A percentile compares a stretch with the other conserved stretches of the same genome.
Conservation (phyloP, 768 basidiomycete genomes). For the Saitozyma podzolica region DNA sequence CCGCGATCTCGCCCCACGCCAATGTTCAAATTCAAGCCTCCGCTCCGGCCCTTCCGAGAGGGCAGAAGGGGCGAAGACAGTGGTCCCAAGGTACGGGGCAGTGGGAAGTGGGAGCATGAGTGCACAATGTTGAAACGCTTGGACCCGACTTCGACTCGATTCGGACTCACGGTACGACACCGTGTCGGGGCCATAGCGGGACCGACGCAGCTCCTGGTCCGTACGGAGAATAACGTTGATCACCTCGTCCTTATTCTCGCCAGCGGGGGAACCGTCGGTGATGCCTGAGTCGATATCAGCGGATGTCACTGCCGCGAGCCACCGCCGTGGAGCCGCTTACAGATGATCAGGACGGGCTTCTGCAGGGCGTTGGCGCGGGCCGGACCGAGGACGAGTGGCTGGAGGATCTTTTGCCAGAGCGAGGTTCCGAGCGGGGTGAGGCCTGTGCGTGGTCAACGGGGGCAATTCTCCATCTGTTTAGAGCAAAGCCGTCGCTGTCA, state of each 20-base stretch:
- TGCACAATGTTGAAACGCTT: neutral
- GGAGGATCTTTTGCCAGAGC: slow-evolving; percentile 53
- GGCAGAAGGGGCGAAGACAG: neutral
- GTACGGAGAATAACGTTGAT: slow-evolving; percentile 49
- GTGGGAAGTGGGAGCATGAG: neutral
- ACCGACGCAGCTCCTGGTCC: slow-evolving; percentile 45
- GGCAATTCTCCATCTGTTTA: neutral
- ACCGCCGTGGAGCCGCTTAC: slow-evolving; percentile 30
- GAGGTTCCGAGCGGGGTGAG: slow-evolving; percentile 54
- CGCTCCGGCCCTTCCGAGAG: neutral
- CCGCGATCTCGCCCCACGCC: neutral
- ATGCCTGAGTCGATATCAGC: slow-evolving; percentile 19
- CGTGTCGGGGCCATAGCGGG: slow-evolving; percentile 50
- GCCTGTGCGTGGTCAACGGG: slow-evolving; percentile 16
- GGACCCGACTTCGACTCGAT: neutral
- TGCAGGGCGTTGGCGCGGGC: slow-evolving; percentile 45
- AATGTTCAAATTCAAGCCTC: neutral
- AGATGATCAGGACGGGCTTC: slow-evolving; percentile 55
- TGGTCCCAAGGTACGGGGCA: neutral
- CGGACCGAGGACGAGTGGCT: slow-evolving; percentile 54
- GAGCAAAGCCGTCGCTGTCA: neutral
- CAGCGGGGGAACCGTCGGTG: slow-evolving; percentile 46
- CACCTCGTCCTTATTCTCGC: slow-evolving; percentile 47
- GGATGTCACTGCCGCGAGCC: neutral
- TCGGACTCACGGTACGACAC: slow-evolving; percentile 46